Evolutionary conservation across 345 rosid genomes (phyloP), one percentile per base, ranked within the genome.

Genomic region (Hevea brasiliensis): DNA sequence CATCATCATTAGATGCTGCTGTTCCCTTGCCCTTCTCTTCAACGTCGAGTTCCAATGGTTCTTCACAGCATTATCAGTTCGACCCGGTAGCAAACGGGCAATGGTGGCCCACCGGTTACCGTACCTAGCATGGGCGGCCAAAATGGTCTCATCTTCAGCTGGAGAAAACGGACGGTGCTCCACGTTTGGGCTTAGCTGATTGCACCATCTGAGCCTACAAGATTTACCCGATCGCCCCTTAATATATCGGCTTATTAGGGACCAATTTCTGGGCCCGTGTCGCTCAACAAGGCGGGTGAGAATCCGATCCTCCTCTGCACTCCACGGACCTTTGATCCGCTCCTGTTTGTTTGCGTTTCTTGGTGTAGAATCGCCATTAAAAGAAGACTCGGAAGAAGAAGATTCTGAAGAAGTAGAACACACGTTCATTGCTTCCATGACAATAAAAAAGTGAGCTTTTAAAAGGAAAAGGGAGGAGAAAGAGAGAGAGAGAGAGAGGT

Each of bases 21-120:
- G 23, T 24, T 77, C 85, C 58, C 77, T 79, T 1, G 88, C 87
- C 62, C 84, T 74, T 58, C 89, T 78, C 79, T 84, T 85, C 78
- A 85, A 67, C 24, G 89, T 84, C 32, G 91, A 87, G 72, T 87
- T 87, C 91, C 91, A 87, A 55, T 87, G 91, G 65, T 87, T 87
- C 80, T 87, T 87, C 65, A 87, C 87, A 0, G 91, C 87, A 73
- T 87, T 87, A 75, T 87, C 91, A 0, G 91, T 87, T 53, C 91
- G 80, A 13, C 91, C 91, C 0, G 87, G 89, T 18, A 87, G 86
- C 75, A 85, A 57, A 27, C 87, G 76, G 8, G 91, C 89, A 71
- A 87, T 87, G 77, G 91, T 80, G 59, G 91, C 91, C 91, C 91
- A 87, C 23, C 89, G 81, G 75, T 87, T 87, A 10, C 91, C 91